These are phyloP conservation scores for Dichotomocladium elegans DNA, from an alignment of 371 early-diverging fungal species.

Conservation along the genomic window DNA sequence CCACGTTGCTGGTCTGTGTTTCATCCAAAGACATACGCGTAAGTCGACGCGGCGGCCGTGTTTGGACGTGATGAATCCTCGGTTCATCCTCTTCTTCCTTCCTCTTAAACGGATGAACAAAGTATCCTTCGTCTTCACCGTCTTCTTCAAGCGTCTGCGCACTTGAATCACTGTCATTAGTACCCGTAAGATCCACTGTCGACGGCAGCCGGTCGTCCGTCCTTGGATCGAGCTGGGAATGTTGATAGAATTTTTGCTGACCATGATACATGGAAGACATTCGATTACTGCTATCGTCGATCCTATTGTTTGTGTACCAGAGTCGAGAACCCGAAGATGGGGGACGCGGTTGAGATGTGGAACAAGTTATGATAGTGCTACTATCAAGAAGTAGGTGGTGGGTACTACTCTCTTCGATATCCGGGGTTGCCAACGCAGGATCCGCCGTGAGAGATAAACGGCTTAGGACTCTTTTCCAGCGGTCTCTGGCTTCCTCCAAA, in stretches of 20 bases:
- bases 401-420: neutral
- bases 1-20: neutral
- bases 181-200: neutral
- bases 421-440: neutral
- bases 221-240: neutral
- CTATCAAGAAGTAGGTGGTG: neutral
- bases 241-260: no score
- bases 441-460: neutral
- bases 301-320: no score
- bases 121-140: conserved; percentile 4
- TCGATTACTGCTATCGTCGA: no score
- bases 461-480: neutral
- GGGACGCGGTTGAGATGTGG: neutral
- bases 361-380: no score
- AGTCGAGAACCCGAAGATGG: no score
- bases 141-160: neutral
- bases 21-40: neutral
- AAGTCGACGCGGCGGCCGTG: neutral
- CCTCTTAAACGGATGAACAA: conserved; percentile 13
- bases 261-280: no score
- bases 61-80: neutral
- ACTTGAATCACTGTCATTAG: neutral
- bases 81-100: neutral
- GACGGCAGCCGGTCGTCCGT: neutral
- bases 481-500: conserved; percentile 1